Base-by-base conservation (phyloP, 768 basidiomycete genomes). In the Roridomyces roridus region DNA sequence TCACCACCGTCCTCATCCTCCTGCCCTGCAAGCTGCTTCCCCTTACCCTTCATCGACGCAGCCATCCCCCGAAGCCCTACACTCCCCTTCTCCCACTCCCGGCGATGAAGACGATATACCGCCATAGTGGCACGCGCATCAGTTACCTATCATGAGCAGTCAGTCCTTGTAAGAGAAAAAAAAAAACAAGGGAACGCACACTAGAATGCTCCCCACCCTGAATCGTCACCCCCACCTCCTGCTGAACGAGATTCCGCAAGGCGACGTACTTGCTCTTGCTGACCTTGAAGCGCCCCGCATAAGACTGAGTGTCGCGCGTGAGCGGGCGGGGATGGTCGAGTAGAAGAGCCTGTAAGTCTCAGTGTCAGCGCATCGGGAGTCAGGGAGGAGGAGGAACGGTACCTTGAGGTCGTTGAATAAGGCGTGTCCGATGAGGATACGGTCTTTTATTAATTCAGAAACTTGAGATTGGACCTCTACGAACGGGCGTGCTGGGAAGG, bases 121-220 rank as follows among this genome's bases (percentile, higher is more conserved):
- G 94, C 96, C 94, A 99, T 97, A 0, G 95, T 92, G 0, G 96
- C 96, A 47, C 96, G 83, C 1, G 96, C 94, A 69, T 98, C 96
- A 17, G 85, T 91, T 6, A 98, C 87, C 96, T 96, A 54, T 23
- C 39, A 47, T n/a, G 40, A 47, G 31, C 26, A 49, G 21, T 40
- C 45, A 21, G 59, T 23, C 35, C 40, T n/a, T n/a, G 42, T 47
- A 15, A 28, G 52, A 28, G 23, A 9, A 12, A 24, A 34, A 36
- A 31, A 36, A 21, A 51, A 11, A n/a, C n/a, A n/a, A n/a, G n/a
- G n/a, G n/a, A 9, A 78, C 91, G 51, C 69, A 96, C 96, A 72
- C 93, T 95, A 29, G 84, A 91, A 70, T 98, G 96, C 65, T 97
- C 92, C 9, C 94, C 95, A 20, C 75, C 72, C 70, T 98, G 96